A percentile compares a stretch with the other conserved stretches of the same genome.
Conservation (phyloP, 192 early-diverging fungal genomes). For the Geranomyces michiganensis region DNA sequence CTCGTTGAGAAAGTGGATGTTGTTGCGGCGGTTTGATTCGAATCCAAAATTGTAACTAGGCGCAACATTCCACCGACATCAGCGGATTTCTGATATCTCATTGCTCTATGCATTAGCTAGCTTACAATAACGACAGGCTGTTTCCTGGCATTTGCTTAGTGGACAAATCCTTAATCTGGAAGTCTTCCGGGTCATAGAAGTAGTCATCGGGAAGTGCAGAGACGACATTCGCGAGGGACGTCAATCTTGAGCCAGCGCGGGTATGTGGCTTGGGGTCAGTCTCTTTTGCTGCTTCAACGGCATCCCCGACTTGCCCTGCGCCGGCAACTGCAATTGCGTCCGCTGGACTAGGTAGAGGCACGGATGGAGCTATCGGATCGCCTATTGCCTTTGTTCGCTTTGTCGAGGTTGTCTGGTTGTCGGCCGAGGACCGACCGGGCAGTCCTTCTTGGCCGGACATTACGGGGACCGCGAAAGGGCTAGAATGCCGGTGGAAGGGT, state of each 20-base stretch:
- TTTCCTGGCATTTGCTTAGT: conserved; percentile 38
- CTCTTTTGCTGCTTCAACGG: conserved; percentile 10
- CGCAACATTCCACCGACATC: not conserved
- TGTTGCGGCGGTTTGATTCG: conserved; percentile 56
- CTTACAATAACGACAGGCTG: conserved; percentile 42
- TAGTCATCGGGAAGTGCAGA: conserved; percentile 23
- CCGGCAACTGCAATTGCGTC: conserved; percentile 20
- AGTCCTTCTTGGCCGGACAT: not conserved
- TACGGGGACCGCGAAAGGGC: not conserved
- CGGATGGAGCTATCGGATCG: conserved; percentile 19
- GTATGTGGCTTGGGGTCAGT: not conserved
- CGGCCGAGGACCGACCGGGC: not conserved
- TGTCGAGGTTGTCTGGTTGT: not conserved
- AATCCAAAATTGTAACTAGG: conserved; percentile 55
- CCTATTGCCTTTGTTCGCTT: conserved; percentile 21
- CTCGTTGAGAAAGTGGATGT: conserved; percentile 59
- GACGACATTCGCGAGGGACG: not conserved
- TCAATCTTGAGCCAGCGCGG: not conserved
- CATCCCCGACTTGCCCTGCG: conserved; percentile 10
- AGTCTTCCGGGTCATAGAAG: conserved; percentile 30
- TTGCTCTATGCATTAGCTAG: not conserved
- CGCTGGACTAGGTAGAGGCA: conserved; percentile 10
- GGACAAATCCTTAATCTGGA: conserved; percentile 22
- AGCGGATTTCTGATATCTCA: not conserved
- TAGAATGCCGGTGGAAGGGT: too few species aligned